These are phyloP conservation scores for Verbascum thapsus DNA, from an alignment of 257 asterid species.

Conservation along the genomic window DNA sequence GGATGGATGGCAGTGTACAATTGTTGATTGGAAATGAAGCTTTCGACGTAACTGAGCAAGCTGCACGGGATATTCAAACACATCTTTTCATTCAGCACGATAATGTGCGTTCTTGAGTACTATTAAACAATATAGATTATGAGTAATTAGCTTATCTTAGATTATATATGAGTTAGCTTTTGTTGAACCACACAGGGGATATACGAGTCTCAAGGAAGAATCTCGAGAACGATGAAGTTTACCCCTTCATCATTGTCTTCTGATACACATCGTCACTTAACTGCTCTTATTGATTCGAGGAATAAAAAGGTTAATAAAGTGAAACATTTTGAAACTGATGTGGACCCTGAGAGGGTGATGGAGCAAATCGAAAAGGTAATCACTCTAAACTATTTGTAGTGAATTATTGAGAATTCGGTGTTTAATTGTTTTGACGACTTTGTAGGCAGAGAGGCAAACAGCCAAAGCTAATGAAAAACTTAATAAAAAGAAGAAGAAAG, in stretches of 20 bases:
- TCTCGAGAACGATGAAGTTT: conserved; percentile 56
- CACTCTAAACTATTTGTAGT: too few relatives aligned
- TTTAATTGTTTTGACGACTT: not conserved
- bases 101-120: conserved; percentile 56
- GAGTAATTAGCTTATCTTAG: not conserved
- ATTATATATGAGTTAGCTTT: not conserved
- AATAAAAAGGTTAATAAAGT: conserved; percentile 57
- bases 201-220: conserved; percentile 62
- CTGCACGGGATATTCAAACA: conserved; percentile 54
- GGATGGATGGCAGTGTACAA: conserved; percentile 67
- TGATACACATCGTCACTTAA: conserved; percentile 50
- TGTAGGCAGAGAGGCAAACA: conserved; percentile 49
- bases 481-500: conserved; percentile 54
- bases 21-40: conserved; percentile 60
- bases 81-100: conserved; percentile 60
- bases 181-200: conserved; percentile 55
- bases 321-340: conserved; percentile 46
- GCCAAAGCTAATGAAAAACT: conserved; percentile 47
- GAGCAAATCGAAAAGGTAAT: conserved; percentile 55
- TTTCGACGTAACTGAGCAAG: conserved; percentile 57
- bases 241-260: conserved; percentile 66
- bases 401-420: not conserved
- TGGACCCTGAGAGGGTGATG: conserved; percentile 58
- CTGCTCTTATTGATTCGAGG: conserved; percentile 62
- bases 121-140: not conserved